phyloP scores from a whole-genome alignment of 768 basidiomycete genomes.

The Leucocoprinus birnbaumii region DNA sequence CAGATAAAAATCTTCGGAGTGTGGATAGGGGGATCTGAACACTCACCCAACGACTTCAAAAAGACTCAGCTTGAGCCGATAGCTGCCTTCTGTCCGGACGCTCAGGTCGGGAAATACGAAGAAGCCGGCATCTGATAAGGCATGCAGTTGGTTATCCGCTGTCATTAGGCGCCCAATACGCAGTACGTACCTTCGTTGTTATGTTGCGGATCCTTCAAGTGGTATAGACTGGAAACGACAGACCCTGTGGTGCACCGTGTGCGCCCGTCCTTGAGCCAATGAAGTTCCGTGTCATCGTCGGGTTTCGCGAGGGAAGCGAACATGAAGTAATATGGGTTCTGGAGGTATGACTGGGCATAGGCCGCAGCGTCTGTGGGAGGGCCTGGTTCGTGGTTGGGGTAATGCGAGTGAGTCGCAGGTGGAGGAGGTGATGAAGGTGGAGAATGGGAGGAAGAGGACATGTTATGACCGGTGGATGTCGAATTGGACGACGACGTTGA shows the following conservation, averaged over 20 bases:
- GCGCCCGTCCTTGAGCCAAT: conserved; percentile 86
- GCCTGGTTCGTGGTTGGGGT: conserved; percentile 17
- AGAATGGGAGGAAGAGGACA: neutral
- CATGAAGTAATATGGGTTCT: conserved; percentile 96
- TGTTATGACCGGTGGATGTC: neutral
- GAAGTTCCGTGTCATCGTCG: conserved; percentile 85
- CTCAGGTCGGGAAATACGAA: conserved; percentile 96
- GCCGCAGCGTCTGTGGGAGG: conserved; percentile 29
- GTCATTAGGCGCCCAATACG: neutral
- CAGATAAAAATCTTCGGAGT: conserved; percentile 4
- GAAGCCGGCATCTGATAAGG: conserved; percentile 77
- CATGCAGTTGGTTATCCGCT: neutral
- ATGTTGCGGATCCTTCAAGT: conserved; percentile 72
- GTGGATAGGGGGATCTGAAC: neutral
- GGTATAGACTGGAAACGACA: conserved; percentile 88
- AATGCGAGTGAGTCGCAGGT: conserved; percentile 1
- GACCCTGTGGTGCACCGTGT: conserved; percentile 90
- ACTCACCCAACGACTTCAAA: conserved; percentile 93
- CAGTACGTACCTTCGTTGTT: conserved; percentile 38
- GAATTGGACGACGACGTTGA: conserved; percentile 7
- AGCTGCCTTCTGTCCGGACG: conserved; percentile 90
- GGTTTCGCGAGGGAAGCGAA: conserved; percentile 88
- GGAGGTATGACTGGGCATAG: conserved; percentile 65
- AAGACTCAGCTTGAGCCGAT: conserved; percentile 65
- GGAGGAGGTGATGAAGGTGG: conserved; percentile 6